phyloP scores from a whole-genome alignment of 2,329 filamentous ascomycete species.

The Epichloe brachyelytri region DNA sequence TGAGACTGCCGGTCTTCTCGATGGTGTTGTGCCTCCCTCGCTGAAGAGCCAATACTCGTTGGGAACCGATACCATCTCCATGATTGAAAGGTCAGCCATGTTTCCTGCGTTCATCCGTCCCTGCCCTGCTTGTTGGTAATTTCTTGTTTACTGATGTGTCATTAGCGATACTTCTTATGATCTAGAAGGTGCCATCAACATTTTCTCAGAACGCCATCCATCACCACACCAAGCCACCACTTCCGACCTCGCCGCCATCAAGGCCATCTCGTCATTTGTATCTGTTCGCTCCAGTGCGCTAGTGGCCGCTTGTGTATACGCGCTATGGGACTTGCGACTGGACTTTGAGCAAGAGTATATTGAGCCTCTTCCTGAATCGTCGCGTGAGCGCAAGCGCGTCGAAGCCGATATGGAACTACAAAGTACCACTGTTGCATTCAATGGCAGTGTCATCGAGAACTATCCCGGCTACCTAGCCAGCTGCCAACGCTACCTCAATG shows the following conservation, averaged over 20 bases:
- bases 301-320: conserved; percentile 44
- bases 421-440: conserved; percentile 57
- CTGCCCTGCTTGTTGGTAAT: background rate
- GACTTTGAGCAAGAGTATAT: conserved; percentile 29
- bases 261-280: conserved; percentile 39
- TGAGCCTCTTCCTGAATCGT: conserved; percentile 16
- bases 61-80: conserved; percentile 46
- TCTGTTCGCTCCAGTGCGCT: conserved; percentile 46
- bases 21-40: conserved; percentile 41
- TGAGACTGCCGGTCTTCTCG: conserved; percentile 38
- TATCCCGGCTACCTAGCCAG: conserved; percentile 54
- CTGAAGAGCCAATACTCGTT: conserved; percentile 42
- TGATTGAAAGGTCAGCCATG: conserved; percentile 39
- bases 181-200: conserved; percentile 29
- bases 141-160: background rate
- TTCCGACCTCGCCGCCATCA: conserved; percentile 38
- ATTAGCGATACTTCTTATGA: conserved; percentile 31
- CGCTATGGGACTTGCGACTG: conserved; percentile 43
- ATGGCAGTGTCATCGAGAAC: conserved; percentile 67
- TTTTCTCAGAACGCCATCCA: conserved; percentile 39
- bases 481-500: conserved; percentile 52
- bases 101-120: background rate
- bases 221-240: conserved; percentile 25
- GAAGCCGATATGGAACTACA: conserved; percentile 36
- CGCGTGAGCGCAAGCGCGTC: conserved; percentile 27